Conservation (phyloP, 345 rosid species). For the Eutrema heterophyllum region DNA sequence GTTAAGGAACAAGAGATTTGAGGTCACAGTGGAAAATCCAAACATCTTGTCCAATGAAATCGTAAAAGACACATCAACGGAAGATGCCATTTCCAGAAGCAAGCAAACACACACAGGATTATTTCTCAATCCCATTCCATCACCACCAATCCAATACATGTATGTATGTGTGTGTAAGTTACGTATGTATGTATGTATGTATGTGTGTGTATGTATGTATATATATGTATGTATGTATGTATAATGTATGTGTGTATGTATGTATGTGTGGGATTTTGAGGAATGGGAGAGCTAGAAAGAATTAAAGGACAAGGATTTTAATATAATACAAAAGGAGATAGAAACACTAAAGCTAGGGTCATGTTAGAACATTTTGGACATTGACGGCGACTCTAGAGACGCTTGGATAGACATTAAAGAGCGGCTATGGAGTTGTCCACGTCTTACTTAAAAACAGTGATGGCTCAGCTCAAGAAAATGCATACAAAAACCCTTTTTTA, state of each 20-base stretch:
- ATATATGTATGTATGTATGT: background rate
- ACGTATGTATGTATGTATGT: background rate
- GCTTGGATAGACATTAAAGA: constrained; percentile 31
- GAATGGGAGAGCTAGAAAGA: constrained; percentile 26
- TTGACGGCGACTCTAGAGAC: constrained; percentile 21
- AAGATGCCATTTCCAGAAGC: constrained; percentile 28
- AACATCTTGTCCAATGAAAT: constrained; percentile 8
- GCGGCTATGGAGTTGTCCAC: constrained; percentile 32
- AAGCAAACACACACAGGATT: constrained; percentile 10
- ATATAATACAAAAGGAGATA: background rate
- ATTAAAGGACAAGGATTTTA: background rate
- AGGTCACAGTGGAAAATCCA: constrained; percentile 16
- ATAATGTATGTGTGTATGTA: background rate
- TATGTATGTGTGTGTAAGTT: background rate
- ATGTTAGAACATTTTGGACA: constrained; percentile 16
- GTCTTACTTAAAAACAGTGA: constrained; percentile 13
- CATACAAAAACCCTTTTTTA: constrained; percentile 2
- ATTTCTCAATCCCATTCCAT: constrained; percentile 12
- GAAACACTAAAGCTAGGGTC: background rate
- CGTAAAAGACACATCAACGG: constrained; percentile 17
- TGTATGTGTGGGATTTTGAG: constrained; percentile 21
- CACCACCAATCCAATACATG: background rate
- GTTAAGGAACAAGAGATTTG: constrained; percentile 21
- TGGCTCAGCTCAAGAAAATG: constrained; percentile 13
- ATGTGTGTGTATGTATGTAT: background rate